Base-by-base conservation (phyloP, 805 yeast species). In the Zygoascus tannicola region DNA sequence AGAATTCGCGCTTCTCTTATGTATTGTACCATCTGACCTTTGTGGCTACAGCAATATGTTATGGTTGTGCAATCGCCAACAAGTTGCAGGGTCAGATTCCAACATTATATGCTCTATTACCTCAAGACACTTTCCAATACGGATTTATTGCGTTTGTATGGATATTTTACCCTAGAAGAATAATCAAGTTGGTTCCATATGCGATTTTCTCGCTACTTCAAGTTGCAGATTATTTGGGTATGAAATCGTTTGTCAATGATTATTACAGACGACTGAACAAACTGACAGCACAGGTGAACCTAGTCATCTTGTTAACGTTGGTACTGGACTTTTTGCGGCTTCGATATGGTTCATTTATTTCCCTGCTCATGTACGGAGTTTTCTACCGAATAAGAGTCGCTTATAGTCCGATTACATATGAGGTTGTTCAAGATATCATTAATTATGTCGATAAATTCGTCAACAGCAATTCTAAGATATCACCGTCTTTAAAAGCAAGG, bases 71-170 rank as follows among this genome's bases (percentile, higher is more conserved):
- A 35, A 39, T 60, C 28, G 37, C 46, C 22, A 52, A 57, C 43
- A 76, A 76, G 50, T 80, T 78, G 64, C 79, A 79, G 20, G 66
- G 76, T 16, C 65, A 68, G 22, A 68, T 72, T 42, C 94, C 94
- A 4, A 70, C 79, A 4, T 70, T 77, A 56, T 72, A 73, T 44
- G 75, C 50, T 21, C 79, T 87, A 57, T 56, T 85, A 44, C 78
- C 87, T 7, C 75, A 85, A 20, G 85, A 77, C 52, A 83, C 84
- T 58, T 82, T 82, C 68, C 95, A 85, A 62, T 76, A 74, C 56
- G 64, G 78, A 44, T 49, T 74, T 2, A 61, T 79, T 46, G 81
- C 78, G 33, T 50, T 70, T 45, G 66, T 67, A 21, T 75, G 78
- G 77, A 62, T 71, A 50, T 56, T 78, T 38, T 74, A 87, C 51